A percentile compares a stretch with the other conserved stretches of the same genome.
Conservation (phyloP, 257 asterid genomes). For the Nicotiana knightiana region DNA sequence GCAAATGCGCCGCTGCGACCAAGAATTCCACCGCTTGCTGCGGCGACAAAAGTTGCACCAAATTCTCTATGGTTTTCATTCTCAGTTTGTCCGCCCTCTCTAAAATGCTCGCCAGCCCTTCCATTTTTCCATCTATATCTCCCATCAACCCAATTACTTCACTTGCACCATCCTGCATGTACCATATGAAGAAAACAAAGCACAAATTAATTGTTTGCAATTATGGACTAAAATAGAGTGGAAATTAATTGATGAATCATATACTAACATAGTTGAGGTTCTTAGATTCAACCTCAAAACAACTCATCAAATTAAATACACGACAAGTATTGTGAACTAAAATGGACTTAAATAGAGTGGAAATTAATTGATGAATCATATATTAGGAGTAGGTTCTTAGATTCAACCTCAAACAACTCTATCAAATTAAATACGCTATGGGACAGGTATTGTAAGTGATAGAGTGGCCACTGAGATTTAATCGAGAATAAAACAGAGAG, state of each 20-base stretch:
- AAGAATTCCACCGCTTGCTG: conserved; percentile 71
- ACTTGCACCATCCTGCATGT: conserved; percentile 47
- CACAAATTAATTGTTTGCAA: not conserved
- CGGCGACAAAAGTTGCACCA: conserved; percentile 63
- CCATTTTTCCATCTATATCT: conserved; percentile 35
- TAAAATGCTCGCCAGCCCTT: conserved; percentile 34
- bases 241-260: too few relatives aligned
- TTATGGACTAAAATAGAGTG: not conserved
- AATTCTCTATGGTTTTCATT: conserved; percentile 40
- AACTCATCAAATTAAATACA: too few relatives aligned
- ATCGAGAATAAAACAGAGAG: not conserved
- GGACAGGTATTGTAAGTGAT: too few relatives aligned
- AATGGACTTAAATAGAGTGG: not conserved
- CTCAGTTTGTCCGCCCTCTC: conserved; percentile 63
- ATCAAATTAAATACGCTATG: too few relatives aligned
- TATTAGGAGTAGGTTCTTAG: too few relatives aligned
- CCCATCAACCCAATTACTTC: conserved; percentile 29
- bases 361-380: too few relatives aligned
- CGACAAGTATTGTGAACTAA: too few relatives aligned
- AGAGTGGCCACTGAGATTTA: not conserved
- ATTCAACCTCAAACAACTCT: too few relatives aligned
- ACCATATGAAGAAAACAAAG: not conserved
- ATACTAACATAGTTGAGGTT: too few relatives aligned
- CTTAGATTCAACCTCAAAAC: too few relatives aligned
- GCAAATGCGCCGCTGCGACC: conserved; percentile 62